These are phyloP conservation scores for Cunninghamia lanceolata DNA, from an alignment of 75 land plant genomes.

Conservation along the genomic window DNA sequence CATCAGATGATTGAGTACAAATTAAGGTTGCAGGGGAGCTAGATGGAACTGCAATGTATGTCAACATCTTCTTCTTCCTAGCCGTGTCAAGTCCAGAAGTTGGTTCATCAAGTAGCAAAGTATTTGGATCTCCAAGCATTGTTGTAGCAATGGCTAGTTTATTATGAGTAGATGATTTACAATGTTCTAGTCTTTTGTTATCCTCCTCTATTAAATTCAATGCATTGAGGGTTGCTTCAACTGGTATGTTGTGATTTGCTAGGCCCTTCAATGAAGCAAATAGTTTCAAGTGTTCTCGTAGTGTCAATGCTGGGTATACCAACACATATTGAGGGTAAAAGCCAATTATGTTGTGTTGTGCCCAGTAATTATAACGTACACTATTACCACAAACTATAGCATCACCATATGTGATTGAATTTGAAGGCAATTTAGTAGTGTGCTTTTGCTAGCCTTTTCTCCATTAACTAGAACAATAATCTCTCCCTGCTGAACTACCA, in stretches of 20 bases:
- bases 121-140: conserved; percentile 23
- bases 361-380: conserved; percentile 27
- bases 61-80: conserved; percentile 28
- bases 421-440: conserved; percentile 26
- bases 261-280: conserved; percentile 27
- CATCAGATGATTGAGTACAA: conserved; percentile 34
- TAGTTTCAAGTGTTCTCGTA: conserved; percentile 27
- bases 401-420: conserved; percentile 25
- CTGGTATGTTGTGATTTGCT: conserved; percentile 15
- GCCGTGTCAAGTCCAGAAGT: conserved; percentile 25
- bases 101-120: conserved; percentile 30
- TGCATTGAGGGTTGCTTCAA: conserved; percentile 22
- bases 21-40: conserved; percentile 20
- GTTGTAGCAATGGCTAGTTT: conserved; percentile 24
- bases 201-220: conserved; percentile 30
- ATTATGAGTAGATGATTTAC: conserved; percentile 19
- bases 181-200: conserved; percentile 20
- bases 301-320: conserved; percentile 27
- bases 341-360: conserved; percentile 21
- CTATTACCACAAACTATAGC: conserved; percentile 28
- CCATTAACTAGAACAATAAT: conserved; percentile 29
- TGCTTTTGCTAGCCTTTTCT: conserved; percentile 34
- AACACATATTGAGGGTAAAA: conserved; percentile 31
- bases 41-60: conserved; percentile 23
- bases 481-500: conserved; percentile 32